Percentiles rank a stretch among this genome's conserved stretches.
These are phyloP conservation scores for Penicillium hesseltinei DNA, from an alignment of 2,329 filamentous ascomycete genomes.

Conservation along the genomic window DNA sequence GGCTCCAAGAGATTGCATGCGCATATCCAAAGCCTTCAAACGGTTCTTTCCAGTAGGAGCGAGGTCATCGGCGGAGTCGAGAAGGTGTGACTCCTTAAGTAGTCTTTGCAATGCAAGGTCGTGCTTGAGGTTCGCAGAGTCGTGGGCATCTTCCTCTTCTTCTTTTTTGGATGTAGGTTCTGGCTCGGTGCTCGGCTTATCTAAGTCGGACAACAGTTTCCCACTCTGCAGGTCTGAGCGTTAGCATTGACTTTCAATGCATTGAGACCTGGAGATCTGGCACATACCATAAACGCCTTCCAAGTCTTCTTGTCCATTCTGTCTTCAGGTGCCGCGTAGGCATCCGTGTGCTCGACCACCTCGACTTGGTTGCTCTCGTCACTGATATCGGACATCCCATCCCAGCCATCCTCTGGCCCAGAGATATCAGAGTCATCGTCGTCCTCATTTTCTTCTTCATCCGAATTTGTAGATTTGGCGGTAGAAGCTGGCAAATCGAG, in stretches of 20 bases:
- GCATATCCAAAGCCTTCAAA: slow-evolving; percentile 78
- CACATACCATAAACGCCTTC: slow-evolving; percentile 73
- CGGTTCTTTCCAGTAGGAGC: slow-evolving; percentile 68
- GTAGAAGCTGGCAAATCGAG: slow-evolving; percentile 45
- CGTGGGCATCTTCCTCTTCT: slow-evolving; percentile 58
- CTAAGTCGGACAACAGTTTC: slow-evolving; percentile 48
- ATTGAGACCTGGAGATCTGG: neutral
- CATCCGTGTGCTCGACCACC: slow-evolving; percentile 61
- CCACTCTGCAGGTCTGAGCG: slow-evolving; percentile 26
- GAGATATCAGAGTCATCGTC: slow-evolving; percentile 26
- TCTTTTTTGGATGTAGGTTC: slow-evolving; percentile 30
- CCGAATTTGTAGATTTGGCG: slow-evolving; percentile 16
- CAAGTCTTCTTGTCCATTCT: slow-evolving; percentile 65
- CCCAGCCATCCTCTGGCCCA: slow-evolving; percentile 57
- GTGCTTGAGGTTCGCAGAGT: slow-evolving; percentile 73
- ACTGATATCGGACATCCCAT: slow-evolving; percentile 59
- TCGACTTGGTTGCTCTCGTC: slow-evolving; percentile 49
- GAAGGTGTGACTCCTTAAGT: slow-evolving; percentile 85
- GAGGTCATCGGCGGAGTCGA: slow-evolving; percentile 58
- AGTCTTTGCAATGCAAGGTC: slow-evolving; percentile 90
- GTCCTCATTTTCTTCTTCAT: slow-evolving; percentile 29
- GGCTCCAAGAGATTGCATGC: slow-evolving; percentile 77
- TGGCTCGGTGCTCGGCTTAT: slow-evolving; percentile 18
- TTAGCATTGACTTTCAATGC: slow-evolving; percentile 4
- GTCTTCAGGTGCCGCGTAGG: slow-evolving; percentile 41